These are phyloP conservation scores for Lasiodiplodia hormozganensis DNA, from an alignment of 2,329 filamentous ascomycete genomes.

Conservation along the genomic window DNA sequence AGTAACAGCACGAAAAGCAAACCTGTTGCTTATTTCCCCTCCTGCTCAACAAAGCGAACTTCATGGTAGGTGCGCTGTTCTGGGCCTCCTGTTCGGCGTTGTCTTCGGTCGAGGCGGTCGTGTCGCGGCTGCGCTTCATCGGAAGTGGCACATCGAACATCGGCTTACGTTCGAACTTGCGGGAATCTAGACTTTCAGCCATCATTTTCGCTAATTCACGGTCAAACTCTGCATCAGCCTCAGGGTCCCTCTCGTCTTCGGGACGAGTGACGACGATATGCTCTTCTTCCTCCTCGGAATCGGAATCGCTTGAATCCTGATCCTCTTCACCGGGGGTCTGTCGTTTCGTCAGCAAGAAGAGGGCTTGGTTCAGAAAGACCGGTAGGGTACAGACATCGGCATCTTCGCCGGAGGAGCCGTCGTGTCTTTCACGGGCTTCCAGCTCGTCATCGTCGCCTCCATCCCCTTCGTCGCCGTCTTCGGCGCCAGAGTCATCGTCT, in stretches of 20 bases:
- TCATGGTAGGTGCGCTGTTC: constrained; percentile 71
- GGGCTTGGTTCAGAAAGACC: constrained; percentile 24
- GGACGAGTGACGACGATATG: constrained; percentile 90
- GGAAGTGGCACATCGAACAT: constrained; percentile 98
- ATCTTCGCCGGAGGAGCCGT: constrained; percentile 56
- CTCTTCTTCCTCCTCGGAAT: constrained; percentile 75
- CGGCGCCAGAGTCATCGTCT: constrained; percentile 72
- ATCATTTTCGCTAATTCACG: constrained; percentile 98
- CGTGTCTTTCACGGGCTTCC: constrained; percentile 31
- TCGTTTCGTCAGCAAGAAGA: constrained; percentile 51
- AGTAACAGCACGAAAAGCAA: constrained; percentile 49
- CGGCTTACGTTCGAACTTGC: constrained; percentile 93
- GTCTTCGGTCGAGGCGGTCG: constrained; percentile 46
- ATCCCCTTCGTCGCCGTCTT: constrained; percentile 69
- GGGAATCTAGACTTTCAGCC: constrained; percentile 93
- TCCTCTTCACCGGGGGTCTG: constrained; percentile 50
- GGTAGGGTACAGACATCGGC: constrained; percentile 55
- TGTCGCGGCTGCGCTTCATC: constrained; percentile 75
- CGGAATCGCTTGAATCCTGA: constrained; percentile 42
- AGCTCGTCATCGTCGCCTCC: constrained; percentile 55
- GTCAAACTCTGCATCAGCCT: constrained; percentile 96
- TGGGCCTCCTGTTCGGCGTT: constrained; percentile 48
- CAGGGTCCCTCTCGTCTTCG: constrained; percentile 88
- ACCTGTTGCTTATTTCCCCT: constrained; percentile 95
- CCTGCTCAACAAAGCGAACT: constrained; percentile 95